Evolutionary conservation across 257 asterid genomes (phyloP).

Genomic region (Phtheirospermum japonicum): DNA sequence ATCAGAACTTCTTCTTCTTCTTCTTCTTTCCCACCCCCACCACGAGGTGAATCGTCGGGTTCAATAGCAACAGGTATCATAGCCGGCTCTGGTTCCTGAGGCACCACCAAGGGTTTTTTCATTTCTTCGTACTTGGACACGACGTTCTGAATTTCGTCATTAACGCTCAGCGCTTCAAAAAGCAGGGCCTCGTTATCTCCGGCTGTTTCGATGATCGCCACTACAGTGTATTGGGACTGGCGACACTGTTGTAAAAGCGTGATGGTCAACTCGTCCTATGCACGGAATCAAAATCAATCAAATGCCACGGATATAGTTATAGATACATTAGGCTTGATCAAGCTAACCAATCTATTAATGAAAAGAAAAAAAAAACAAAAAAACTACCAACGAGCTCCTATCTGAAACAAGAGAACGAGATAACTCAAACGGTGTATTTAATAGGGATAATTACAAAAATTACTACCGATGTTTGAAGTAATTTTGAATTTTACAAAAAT

Average conservation of each 20-base stretch:
- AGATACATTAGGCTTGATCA: no score
- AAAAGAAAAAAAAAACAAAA: no score
- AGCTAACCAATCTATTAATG: no score
- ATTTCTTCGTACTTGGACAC: constrained; percentile 66
- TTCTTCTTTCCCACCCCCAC: constrained; percentile 17
- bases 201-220: constrained; percentile 68
- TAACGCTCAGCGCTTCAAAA: constrained; percentile 90
- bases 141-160: constrained; percentile 82
- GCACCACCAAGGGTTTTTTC: constrained; percentile 49
- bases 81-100: constrained; percentile 66
- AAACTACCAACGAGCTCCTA: no score
- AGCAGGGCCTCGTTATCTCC: constrained; percentile 83
- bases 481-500: no score
- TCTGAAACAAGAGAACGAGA: no score
- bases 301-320: neutral
- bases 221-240: constrained; percentile 68
- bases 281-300: neutral
- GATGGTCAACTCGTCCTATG: constrained; percentile 79
- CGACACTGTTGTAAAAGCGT: constrained; percentile 79
- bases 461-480: no score
- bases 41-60: constrained; percentile 59
- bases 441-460: no score
- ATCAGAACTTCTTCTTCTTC: constrained; percentile 47
- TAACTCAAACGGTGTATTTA: no score
- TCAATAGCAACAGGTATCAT: constrained; percentile 72